Percentiles rank a stretch among this genome's conserved stretches.
These are phyloP conservation scores for Tricholoma flavovirens DNA, from an alignment of 768 basidiomycete genomes.

Conservation along the genomic window DNA sequence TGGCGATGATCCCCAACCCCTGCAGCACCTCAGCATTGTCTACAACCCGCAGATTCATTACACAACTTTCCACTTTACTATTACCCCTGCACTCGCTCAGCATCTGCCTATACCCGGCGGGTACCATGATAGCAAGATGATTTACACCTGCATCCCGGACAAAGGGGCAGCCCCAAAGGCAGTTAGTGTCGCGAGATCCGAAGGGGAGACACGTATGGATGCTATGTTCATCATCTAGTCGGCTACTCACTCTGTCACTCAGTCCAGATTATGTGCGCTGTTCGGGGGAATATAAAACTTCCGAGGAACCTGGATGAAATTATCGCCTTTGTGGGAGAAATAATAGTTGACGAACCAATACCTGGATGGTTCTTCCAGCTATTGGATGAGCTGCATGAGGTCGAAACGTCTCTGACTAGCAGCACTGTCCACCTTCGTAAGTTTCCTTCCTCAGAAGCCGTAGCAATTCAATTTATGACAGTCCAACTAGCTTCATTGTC, in stretches of 20 bases:
- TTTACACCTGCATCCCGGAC: not conserved
- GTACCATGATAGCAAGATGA: not conserved
- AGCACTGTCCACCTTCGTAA: conserved; percentile 13
- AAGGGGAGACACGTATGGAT: not conserved
- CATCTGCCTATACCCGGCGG: not conserved
- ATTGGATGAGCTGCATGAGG: conserved; percentile 23
- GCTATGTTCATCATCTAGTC: not conserved
- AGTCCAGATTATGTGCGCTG: conserved; percentile 4
- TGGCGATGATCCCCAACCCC: not conserved
- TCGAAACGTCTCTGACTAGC: conserved; percentile 11
- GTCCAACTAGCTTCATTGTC: conserved; percentile 14
- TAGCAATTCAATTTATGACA: not conserved
- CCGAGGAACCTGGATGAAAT: conserved; percentile 14
- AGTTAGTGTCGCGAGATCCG: not conserved
- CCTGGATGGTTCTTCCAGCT: conserved; percentile 23
- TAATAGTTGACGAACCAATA: conserved; percentile 14
- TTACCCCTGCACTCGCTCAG: not conserved
- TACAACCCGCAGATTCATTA: not conserved
- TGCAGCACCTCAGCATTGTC: not conserved
- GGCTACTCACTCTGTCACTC: not conserved
- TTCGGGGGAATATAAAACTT: conserved; percentile 3
- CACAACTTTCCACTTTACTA: not conserved
- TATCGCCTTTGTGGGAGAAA: conserved; percentile 5
- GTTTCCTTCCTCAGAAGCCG: not conserved
- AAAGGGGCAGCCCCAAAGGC: not conserved